Conservation (phyloP, 441 rosid species). For the Corymbia citriodora region DNA sequence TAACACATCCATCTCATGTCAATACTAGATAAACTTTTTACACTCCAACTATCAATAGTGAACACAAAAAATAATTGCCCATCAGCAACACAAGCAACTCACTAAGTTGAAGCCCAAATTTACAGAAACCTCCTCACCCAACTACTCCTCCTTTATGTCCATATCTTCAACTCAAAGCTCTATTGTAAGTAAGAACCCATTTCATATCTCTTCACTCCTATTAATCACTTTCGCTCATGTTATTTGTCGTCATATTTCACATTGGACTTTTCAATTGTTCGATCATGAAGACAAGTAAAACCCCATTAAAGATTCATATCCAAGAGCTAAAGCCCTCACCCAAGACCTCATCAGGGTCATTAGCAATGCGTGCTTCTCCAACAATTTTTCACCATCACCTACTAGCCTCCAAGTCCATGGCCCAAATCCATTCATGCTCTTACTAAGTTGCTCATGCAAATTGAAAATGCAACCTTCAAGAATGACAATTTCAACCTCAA, state of each 20-base stretch:
- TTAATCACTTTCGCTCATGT: neutral
- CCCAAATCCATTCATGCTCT: neutral
- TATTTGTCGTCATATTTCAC: neutral
- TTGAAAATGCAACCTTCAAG: neutral
- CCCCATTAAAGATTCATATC: neutral
- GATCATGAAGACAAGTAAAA: neutral
- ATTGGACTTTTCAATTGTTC: neutral
- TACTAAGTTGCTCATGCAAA: neutral
- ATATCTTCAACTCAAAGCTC: neutral
- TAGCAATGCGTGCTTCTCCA: neutral
- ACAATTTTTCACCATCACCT: neutral
- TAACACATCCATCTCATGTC: neutral
- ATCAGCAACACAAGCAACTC: neutral
- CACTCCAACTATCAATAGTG: neutral
- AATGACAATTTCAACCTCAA: neutral
- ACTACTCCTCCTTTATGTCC: neutral
- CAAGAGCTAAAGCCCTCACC: neutral
- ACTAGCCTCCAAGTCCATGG: neutral
- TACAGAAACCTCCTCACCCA: neutral
- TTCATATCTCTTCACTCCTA: neutral
- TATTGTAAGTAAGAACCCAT: neutral
- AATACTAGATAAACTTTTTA: neutral
- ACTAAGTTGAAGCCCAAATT: neutral
- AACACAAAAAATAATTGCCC: neutral
- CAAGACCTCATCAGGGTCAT: neutral